A percentile compares a stretch with the other conserved stretches of the same genome.
phyloP scores from a whole-genome alignment of 768 basidiomycete genomes.

The Suillus placidus region DNA sequence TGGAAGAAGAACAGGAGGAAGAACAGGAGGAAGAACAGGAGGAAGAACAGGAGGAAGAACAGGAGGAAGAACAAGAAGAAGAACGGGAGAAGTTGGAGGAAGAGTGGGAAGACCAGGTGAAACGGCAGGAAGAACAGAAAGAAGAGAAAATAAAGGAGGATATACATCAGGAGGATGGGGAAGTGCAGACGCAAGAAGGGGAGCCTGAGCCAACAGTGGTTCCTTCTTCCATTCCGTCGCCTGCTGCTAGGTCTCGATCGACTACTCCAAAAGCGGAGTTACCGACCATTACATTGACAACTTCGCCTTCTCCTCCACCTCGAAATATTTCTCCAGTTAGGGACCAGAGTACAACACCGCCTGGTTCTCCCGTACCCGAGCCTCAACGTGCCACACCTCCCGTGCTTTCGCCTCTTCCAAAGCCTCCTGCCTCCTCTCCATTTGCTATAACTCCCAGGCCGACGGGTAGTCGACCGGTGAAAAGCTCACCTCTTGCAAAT shows the following conservation, averaged over 20 bases:
- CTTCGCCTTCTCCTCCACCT: slow-evolving; percentile 36
- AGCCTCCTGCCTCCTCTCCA: slow-evolving; percentile 34
- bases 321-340: slow-evolving; percentile 33
- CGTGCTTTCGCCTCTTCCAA: slow-evolving; percentile 20
- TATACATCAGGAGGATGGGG: slow-evolving; percentile 17
- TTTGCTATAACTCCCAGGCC: slow-evolving; percentile 54
- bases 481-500: slow-evolving; percentile 78
- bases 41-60: neutral
- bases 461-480: slow-evolving; percentile 59
- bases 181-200: slow-evolving; percentile 16
- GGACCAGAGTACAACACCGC: slow-evolving; percentile 62
- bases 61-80: neutral
- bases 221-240: slow-evolving; percentile 35
- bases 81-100: slow-evolving; percentile 13
- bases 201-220: slow-evolving; percentile 27
- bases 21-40: neutral
- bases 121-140: slow-evolving; percentile 24
- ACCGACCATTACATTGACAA: slow-evolving; percentile 41
- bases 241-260: slow-evolving; percentile 54
- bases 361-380: slow-evolving; percentile 59
- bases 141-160: slow-evolving; percentile 17
- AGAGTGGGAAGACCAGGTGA: slow-evolving; percentile 18
- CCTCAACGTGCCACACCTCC: slow-evolving; percentile 24
- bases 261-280: slow-evolving; percentile 60
- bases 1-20: neutral